Conservation (phyloP, 2,329 filamentous ascomycete species). For the Trichoderma atroviride region DNA sequence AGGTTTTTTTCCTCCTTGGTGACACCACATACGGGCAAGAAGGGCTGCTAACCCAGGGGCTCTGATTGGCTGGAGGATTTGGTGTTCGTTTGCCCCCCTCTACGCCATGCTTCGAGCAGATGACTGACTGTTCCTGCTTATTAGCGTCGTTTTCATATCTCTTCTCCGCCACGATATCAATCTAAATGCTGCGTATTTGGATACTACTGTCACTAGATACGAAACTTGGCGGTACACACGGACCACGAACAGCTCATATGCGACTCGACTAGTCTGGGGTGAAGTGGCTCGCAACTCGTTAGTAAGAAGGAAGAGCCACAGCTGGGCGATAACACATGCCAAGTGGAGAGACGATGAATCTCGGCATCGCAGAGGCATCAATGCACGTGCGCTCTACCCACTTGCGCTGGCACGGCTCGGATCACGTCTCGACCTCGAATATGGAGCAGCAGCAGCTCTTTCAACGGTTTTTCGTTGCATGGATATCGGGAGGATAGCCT, state of each 20-base stretch:
- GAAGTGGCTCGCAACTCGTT: not conserved
- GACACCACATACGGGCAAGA: not conserved
- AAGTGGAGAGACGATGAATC: conserved; percentile 6
- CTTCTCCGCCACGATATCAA: conserved; percentile 2
- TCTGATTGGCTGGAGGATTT: not conserved
- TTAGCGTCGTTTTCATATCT: not conserved
- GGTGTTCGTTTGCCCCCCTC: not conserved
- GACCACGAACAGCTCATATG: conserved; percentile 13
- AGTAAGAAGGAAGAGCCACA: not conserved
- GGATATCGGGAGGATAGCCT: not conserved
- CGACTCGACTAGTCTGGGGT: not conserved
- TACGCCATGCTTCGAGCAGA: not conserved
- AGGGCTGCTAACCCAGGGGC: not conserved
- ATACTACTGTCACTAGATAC: not conserved
- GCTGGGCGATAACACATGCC: conserved; percentile 17
- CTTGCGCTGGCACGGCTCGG: not conserved
- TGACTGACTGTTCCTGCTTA: not conserved
- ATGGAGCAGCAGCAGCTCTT: not conserved
- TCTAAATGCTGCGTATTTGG: conserved; percentile 1
- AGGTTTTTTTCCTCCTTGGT: not conserved
- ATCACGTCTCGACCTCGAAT: not conserved
- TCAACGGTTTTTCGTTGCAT: not conserved
- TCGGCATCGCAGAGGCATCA: conserved; percentile 7
- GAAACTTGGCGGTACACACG: conserved; percentile 14
- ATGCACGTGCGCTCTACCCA: conserved; percentile 17